Evolutionary conservation across 129 eudicot species (phyloP), one percentile per base, ranked within the genome.

Genomic region (Tagetes erecta): DNA sequence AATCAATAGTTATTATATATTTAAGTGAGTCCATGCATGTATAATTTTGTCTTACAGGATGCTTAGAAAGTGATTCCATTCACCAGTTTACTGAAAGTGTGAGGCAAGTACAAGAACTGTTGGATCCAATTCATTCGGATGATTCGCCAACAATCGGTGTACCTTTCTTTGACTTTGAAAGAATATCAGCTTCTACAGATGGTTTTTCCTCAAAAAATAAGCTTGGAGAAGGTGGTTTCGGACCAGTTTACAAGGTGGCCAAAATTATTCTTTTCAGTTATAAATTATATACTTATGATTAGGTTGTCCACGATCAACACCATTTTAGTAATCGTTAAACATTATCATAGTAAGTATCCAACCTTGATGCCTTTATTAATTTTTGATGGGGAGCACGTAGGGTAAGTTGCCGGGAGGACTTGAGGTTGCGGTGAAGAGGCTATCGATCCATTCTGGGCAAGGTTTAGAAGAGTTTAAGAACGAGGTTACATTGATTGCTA

Each of bases 201-300:
- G 72, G 80, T 72, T 87, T 87, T 75, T 81, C 88, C 3, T 75
- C 76, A 27, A 71, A 38, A 30, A 80, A 82, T 70, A 82, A 68
- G 69, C 87, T 84, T 38, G 92, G 92, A 31, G 74, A 74, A 81
- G 92, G 92, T 51, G 92, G 92, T 20, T 87, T 87, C 60, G 92
- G 88, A 51, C 92, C 92, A 47, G 92, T 87, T 68, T 87, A 84
- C 75, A 81, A 78, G 92, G 92, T 84, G 2, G 27, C 27, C 27
- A 20, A 20, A 20, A 20, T 20, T 20, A 20, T 20, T 20, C 27
- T 20, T 20, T 20, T 20, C 27, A 20, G 27, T 20, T 20, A 20
- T 20, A 20, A 20, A 20, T 20, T 20, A 20, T 20, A 20, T 20
- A 20, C 27, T 20, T 20, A 20, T 20, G 27, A 20, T 20, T 20